phyloP scores from a whole-genome alignment of 768 basidiomycete genomes.

The Lentinus tigrinus region DNA sequence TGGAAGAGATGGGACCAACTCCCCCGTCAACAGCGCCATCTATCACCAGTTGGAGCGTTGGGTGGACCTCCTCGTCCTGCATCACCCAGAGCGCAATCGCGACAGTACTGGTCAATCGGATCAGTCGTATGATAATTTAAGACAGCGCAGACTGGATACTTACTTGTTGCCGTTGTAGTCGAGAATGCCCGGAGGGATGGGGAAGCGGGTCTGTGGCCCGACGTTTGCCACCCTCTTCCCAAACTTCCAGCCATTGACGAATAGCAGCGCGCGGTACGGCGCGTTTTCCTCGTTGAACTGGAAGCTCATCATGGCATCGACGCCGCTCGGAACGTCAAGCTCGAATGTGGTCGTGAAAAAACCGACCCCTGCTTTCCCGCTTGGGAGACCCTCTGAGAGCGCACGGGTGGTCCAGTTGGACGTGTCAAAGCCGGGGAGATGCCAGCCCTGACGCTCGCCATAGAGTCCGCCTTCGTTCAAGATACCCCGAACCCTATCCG shows the following conservation, averaged over 20 bases:
- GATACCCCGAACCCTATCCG: slow-evolving; percentile 55
- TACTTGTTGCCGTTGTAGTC: slow-evolving; percentile 72
- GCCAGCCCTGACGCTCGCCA: slow-evolving; percentile 46
- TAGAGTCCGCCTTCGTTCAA: slow-evolving; percentile 46
- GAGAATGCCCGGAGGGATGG: slow-evolving; percentile 79
- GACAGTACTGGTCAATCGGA: slow-evolving; percentile 22
- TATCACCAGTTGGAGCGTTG: slow-evolving; percentile 51
- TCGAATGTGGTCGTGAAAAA: slow-evolving; percentile 79
- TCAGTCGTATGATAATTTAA: neutral
- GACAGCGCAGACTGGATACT: slow-evolving; percentile 18
- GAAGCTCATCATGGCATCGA: slow-evolving; percentile 72
- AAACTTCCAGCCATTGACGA: slow-evolving; percentile 93
- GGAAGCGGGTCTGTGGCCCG: slow-evolving; percentile 76
- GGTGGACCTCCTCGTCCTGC: slow-evolving; percentile 45
- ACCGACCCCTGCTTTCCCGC: slow-evolving; percentile 63
- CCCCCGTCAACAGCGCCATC: slow-evolving; percentile 66
- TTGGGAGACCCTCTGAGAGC: slow-evolving; percentile 57
- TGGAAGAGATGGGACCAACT: slow-evolving; percentile 48
- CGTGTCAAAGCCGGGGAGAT: slow-evolving; percentile 57
- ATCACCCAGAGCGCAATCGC: slow-evolving; percentile 71
- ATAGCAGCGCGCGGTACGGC: slow-evolving; percentile 71
- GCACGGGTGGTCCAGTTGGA: slow-evolving; percentile 58
- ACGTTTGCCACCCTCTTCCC: slow-evolving; percentile 56
- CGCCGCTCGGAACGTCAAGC: slow-evolving; percentile 52
- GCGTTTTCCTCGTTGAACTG: slow-evolving; percentile 46